Evolutionary conservation across 208 protist genomes (phyloP).

Genomic region (Spironucleus salmonicida): DNA sequence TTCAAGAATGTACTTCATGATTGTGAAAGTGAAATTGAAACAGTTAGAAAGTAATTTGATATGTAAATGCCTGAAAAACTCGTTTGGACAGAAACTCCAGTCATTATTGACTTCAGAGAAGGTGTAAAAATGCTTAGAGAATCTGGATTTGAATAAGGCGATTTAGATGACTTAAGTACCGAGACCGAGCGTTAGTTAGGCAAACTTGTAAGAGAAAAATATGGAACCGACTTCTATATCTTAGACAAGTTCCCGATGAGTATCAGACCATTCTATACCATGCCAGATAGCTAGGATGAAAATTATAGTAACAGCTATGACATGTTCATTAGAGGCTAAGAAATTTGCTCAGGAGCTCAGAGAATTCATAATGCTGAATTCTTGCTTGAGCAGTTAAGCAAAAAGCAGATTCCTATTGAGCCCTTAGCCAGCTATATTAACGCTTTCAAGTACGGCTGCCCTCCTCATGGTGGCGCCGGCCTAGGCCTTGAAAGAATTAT

Average conservation of each 20-base stretch:
- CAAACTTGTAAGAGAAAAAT: slow-evolving; percentile 79
- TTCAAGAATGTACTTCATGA: slow-evolving; percentile 64
- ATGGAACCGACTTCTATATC: slow-evolving; percentile 95
- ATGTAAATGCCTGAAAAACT: slow-evolving; percentile 63
- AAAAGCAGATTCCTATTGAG: background rate
- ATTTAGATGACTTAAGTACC: slow-evolving; percentile 53
- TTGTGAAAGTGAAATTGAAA: slow-evolving; percentile 50
- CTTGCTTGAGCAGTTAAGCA: background rate
- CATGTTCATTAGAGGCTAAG: slow-evolving; percentile 96
- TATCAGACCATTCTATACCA: slow-evolving; percentile 98
- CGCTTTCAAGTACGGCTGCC: slow-evolving; percentile 82
- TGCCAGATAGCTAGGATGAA: slow-evolving; percentile 66
- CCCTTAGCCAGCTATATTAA: slow-evolving; percentile 72
- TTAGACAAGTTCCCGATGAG: slow-evolving; percentile 85
- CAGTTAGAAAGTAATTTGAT: slow-evolving; percentile 64
- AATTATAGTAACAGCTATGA: slow-evolving; percentile 81
- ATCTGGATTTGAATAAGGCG: slow-evolving; percentile 33
- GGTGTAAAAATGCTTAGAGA: slow-evolving; percentile 71
- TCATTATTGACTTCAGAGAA: slow-evolving; percentile 50
- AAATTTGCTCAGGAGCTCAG: slow-evolving; percentile 97
- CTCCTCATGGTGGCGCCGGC: slow-evolving; percentile 92
- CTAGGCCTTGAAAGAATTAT: slow-evolving; percentile 93
- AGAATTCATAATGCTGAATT: slow-evolving; percentile 76
- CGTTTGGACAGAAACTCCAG: slow-evolving; percentile 53
- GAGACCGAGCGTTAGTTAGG: slow-evolving; percentile 80